phyloP scores from a whole-genome alignment of 73 alveolate species.

The Symbiodinium natans region DNA sequence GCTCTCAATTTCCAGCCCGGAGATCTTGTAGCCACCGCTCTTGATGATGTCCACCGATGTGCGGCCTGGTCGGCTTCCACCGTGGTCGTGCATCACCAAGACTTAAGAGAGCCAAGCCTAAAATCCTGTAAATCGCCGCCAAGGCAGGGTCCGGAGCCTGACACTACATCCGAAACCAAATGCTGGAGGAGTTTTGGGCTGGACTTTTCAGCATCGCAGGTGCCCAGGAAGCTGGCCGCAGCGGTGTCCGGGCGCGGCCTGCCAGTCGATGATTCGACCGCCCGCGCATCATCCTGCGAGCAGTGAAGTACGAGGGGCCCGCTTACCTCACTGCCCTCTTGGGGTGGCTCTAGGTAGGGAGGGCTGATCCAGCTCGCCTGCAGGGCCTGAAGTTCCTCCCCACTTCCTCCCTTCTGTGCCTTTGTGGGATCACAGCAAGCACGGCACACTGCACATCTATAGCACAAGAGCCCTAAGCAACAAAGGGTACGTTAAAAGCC shows the following conservation, averaged over 20 bases:
- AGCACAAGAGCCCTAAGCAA: no score
- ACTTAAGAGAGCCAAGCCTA: no score
- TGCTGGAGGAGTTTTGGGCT: background rate
- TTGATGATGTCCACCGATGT: constrained; percentile 95
- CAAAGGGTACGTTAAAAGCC: background rate
- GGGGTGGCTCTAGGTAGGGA: no score
- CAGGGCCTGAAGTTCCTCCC: constrained; percentile 59
- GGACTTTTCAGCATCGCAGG: background rate
- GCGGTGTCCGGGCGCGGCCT: constrained; percentile 50
- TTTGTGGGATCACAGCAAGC: background rate
- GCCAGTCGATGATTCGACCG: constrained; percentile 66
- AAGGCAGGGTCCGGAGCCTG: constrained; percentile 17
- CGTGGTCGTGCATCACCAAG: no score
- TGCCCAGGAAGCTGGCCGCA: background rate
- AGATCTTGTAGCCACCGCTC: constrained; percentile 95
- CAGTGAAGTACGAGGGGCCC: no score
- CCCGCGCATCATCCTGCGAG: constrained; percentile 94
- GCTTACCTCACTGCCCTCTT: no score
- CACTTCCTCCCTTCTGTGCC: constrained; percentile 75
- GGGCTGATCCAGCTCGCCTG: no score
- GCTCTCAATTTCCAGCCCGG: constrained; percentile 95
- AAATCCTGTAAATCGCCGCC: background rate
- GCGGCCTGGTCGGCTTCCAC: constrained; percentile 94
- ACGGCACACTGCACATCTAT: no score
- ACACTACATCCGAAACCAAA: no score